Conservation (phyloP, 2,329 filamentous ascomycete species). For the Fusarium protoensiforme region DNA sequence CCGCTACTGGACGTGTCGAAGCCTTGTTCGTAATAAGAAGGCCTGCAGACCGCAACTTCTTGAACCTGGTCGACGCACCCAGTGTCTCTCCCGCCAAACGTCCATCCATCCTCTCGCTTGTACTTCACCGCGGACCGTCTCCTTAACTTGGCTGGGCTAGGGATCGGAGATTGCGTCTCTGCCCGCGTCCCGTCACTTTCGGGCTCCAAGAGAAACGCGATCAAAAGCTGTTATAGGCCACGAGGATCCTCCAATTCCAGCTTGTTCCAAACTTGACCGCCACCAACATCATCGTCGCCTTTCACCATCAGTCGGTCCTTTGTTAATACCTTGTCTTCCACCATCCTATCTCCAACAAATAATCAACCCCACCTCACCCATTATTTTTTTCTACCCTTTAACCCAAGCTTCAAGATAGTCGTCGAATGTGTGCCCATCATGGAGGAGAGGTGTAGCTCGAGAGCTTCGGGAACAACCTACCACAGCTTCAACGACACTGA, state of each 20-base stretch:
- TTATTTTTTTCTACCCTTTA: neutral
- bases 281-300: neutral
- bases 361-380: neutral
- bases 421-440: constrained; percentile 42
- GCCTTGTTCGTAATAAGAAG: constrained; percentile 18
- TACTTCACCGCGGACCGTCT: constrained; percentile 16
- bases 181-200: constrained; percentile 14
- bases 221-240: constrained; percentile 17
- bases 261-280: constrained; percentile 10
- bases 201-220: neutral
- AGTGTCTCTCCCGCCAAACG: constrained; percentile 29
- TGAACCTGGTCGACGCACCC: constrained; percentile 10
- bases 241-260: constrained; percentile 18
- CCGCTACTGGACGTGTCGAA: neutral
- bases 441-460: constrained; percentile 53
- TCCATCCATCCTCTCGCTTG: constrained; percentile 16
- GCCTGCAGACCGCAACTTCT: constrained; percentile 45
- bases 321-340: neutral
- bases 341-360: neutral
- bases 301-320: constrained; percentile 2
- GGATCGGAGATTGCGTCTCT: constrained; percentile 36
- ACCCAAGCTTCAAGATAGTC: neutral
- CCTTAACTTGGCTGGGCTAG: constrained; percentile 36
- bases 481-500: constrained; percentile 66
- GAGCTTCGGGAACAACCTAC: constrained; percentile 62